A percentile compares a stretch with the other conserved stretches of the same genome.
Evolutionary conservation across 352 stramenopile genomes (phyloP).

Genomic region (Pythium plurisporium): DNA sequence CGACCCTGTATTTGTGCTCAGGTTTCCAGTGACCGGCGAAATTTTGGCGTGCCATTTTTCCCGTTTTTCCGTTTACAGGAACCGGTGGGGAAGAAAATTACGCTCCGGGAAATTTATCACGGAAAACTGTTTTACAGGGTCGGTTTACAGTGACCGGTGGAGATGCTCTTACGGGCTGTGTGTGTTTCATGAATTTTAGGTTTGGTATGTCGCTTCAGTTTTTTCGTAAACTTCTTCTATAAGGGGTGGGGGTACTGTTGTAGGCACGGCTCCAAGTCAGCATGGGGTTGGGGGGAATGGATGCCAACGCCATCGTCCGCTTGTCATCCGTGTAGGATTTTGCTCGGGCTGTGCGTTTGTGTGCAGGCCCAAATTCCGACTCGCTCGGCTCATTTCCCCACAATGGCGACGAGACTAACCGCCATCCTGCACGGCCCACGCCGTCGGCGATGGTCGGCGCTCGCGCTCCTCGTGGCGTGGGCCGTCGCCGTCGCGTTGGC

Average conservation of each 20-base stretch:
- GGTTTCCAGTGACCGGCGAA: background rate
- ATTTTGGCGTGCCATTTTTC: background rate
- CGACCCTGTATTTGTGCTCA: background rate
- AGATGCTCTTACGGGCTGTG: too few relatives aligned
- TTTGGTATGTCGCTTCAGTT: too few relatives aligned
- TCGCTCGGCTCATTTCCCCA: background rate
- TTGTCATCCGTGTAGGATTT: slow-evolving; percentile 13
- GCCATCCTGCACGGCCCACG: background rate
- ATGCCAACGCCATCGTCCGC: slow-evolving; percentile 4
- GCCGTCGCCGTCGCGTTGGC: background rate
- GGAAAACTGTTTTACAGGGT: background rate
- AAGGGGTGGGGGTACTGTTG: slow-evolving; percentile 9
- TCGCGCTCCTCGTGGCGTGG: background rate
- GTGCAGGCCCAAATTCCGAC: too few relatives aligned
- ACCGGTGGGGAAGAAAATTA: background rate
- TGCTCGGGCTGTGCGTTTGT: too few relatives aligned
- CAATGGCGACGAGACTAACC: background rate
- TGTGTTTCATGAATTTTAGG: too few relatives aligned
- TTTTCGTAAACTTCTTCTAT: slow-evolving; percentile 10
- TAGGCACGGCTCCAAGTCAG: too few relatives aligned
- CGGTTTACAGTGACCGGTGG: background rate
- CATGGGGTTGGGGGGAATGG: slow-evolving; percentile 2
- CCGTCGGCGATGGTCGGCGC: background rate
- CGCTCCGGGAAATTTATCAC: background rate
- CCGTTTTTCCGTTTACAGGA: background rate